Base-by-base conservation (phyloP, 345 rosid species). In the Bruguiera gymnorhiza region DNA sequence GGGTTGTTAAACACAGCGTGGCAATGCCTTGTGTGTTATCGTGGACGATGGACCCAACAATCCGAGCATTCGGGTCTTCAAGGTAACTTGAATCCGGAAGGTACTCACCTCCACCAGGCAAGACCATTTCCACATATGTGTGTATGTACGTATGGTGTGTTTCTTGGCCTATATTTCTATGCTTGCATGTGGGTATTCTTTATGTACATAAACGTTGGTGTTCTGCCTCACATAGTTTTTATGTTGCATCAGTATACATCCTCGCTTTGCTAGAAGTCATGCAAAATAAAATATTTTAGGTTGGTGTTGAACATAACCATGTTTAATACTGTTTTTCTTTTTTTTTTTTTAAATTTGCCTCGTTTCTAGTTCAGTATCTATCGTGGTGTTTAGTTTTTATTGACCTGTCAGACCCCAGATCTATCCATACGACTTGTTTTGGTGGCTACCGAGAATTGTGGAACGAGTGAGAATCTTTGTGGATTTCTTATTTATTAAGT, bases 111-210 rank as follows among this genome's bases (percentile, higher is more conserved):
- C 5, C 50, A 43, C 19, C 19, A 43, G 50, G 50, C 19, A 43
- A 43, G 50, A 13, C 39, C 39, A 36, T 36, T 3, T 19, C 50
- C 50, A 15, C 50, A 0, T 43, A 13, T 6, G 36, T 32, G 1
- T 32, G 6, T 32, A 6, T 34, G 37, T 1, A 3, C 13, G 15
- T 19, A 1, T 10, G 62, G 0, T 0, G 9, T 0, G 54, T 59
- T 55, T 55, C 30, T 52, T 11, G 59, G 2, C 65, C 2, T 32
- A 21, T 52, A 27, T 34, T 10, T 36, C 18, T 19, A 34, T 34
- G 5, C 43, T 54, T 62, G 63, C 58, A 73, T 61, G 57, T 54
- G 60, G 43, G 60, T 32, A 52, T 31, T 3, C 9, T 60, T 46
- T 51, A 5, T 20, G 6, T 13, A 2, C 55, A 51, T 52, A 20